These are phyloP conservation scores for Pyrus bretschneideri DNA, from an alignment of 306 rosid species.

Conservation along the genomic window DNA sequence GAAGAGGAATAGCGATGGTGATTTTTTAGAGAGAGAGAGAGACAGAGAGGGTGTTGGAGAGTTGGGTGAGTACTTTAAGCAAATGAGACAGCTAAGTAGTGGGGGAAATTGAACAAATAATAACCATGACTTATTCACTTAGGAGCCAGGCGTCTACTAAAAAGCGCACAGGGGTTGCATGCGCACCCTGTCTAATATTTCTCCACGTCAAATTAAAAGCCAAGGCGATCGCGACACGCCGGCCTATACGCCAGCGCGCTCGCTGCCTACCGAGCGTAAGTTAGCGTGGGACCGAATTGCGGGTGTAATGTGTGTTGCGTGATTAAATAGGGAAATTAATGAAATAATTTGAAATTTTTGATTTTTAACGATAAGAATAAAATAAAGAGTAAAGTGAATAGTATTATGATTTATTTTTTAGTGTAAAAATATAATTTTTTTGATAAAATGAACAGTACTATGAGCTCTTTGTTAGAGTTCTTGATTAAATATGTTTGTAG, in stretches of 20 bases:
- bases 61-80: slow-evolving; percentile 28
- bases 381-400: too few species aligned
- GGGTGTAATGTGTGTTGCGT: background rate
- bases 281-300: background rate
- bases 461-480: rapidly evolving
- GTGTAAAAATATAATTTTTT: too few species aligned
- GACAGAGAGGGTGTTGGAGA: background rate
- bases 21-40: background rate
- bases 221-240: slow-evolving; percentile 10
- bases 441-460: too few species aligned
- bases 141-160: background rate
- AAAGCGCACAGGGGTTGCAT: background rate
- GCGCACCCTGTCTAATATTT: background rate
- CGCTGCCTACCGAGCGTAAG: background rate
- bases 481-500: background rate
- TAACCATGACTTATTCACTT: background rate
- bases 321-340: too few species aligned
- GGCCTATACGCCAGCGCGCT: background rate
- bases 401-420: rapidly evolving
- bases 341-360: rapidly evolving
- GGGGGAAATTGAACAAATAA: slow-evolving; percentile 10
- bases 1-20: background rate
- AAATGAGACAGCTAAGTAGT: background rate
- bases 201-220: slow-evolving; percentile 24
- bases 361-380: too few species aligned